A percentile compares a stretch with the other conserved stretches of the same genome.
Conservation (phyloP, 768 basidiomycete species). For the Lactarius indigo region DNA sequence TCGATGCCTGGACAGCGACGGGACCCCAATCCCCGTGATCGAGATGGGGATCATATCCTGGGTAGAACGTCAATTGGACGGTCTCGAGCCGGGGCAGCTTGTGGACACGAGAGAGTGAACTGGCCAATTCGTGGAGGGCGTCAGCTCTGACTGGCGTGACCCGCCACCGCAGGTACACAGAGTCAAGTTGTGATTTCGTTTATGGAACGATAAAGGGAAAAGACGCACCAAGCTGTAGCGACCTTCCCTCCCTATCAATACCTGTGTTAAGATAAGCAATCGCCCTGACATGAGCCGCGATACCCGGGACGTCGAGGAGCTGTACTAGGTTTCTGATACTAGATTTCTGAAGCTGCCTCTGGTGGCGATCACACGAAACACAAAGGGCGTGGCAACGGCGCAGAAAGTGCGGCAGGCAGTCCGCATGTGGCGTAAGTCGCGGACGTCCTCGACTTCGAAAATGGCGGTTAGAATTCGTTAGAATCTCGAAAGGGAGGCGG, state of each 20-base stretch:
- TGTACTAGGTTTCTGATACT: background rate
- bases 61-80: background rate
- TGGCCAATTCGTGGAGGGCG: background rate
- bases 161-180: background rate
- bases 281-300: background rate
- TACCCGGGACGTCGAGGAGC: background rate
- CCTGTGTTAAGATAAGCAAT: background rate
- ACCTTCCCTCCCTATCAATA: background rate
- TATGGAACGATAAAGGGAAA: no score
- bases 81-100: background rate
- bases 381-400: background rate
- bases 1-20: background rate
- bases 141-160: background rate
- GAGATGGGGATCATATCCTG: background rate
- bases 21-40: background rate
- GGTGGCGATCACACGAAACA: background rate
- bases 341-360: background rate
- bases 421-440: background rate
- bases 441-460: background rate
- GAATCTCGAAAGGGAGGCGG: background rate
- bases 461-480: background rate
- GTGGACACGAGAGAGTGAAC: background rate
- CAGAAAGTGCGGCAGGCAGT: background rate
- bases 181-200: background rate
- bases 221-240: background rate